Evolutionary conservation across 163 green algal genomes (phyloP).

Genomic region (Chlorella variabilis): DNA sequence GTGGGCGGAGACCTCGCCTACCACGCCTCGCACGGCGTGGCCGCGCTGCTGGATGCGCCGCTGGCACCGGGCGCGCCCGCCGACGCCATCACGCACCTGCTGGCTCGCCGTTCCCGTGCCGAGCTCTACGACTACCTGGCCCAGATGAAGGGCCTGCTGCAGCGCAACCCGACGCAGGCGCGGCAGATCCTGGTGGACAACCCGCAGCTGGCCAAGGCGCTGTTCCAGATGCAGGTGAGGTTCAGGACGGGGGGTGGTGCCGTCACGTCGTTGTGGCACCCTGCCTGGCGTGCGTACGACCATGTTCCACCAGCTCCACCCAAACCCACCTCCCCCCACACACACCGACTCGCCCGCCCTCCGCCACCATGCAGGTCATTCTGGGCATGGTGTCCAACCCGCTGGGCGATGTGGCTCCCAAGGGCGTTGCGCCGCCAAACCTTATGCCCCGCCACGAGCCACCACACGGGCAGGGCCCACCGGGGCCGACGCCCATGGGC

Average conservation of each 20-base stretch:
- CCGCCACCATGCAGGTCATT: constrained; percentile 65
- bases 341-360: background rate
- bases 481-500: constrained; percentile 30
- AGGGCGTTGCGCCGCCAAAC: constrained; percentile 37
- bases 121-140: constrained; percentile 80
- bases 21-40: constrained; percentile 39
- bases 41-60: constrained; percentile 38
- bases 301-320: too few relatives aligned
- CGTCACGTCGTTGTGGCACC: too few relatives aligned
- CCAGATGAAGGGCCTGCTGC: constrained; percentile 74
- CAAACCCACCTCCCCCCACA: too few relatives aligned
- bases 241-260: background rate
- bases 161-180: constrained; percentile 73
- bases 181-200: constrained; percentile 78
- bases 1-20: constrained; percentile 49
- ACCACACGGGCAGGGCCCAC: constrained; percentile 20
- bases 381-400: constrained; percentile 84
- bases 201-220: constrained; percentile 86
- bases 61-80: constrained; percentile 43
- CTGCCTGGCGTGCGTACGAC: too few relatives aligned
- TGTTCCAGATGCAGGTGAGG: constrained; percentile 82
- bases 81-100: constrained; percentile 66
- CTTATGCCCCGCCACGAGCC: constrained; percentile 37
- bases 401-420: constrained; percentile 44
- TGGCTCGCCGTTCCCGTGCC: constrained; percentile 66